Conservation (phyloP, 192 early-diverging fungal genomes). For the Rhizoclosmatium sp. region DNA sequence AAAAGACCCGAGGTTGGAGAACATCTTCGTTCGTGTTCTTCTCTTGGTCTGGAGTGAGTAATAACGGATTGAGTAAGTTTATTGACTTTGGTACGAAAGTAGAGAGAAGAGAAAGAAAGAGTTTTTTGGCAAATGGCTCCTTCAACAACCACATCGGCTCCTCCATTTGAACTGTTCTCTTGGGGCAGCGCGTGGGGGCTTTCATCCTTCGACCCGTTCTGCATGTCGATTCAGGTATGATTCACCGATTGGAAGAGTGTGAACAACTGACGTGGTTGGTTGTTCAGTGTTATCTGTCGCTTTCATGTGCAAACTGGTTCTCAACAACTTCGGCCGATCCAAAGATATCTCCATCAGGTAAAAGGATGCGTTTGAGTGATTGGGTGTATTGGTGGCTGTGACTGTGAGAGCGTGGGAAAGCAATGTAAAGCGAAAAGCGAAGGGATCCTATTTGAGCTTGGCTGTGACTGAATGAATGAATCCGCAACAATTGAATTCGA, state of each 20-base stretch:
- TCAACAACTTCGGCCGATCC: slow-evolving; percentile 69
- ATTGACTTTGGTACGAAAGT: too few species aligned
- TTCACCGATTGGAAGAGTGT: background rate
- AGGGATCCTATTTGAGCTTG: too few species aligned
- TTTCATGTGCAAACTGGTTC: slow-evolving; percentile 61
- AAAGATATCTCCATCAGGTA: slow-evolving; percentile 71
- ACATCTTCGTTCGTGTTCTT: too few species aligned
- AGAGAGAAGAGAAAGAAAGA: too few species aligned
- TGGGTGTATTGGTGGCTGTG: slow-evolving; percentile 7
- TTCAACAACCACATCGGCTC: background rate
- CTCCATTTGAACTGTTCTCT: slow-evolving; percentile 68
- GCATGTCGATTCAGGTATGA: slow-evolving; percentile 58
- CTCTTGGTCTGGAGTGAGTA: too few species aligned
- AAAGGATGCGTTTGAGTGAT: slow-evolving; percentile 44
- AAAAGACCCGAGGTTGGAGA: background rate
- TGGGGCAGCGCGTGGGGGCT: slow-evolving; percentile 72
- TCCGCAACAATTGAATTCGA: too few species aligned
- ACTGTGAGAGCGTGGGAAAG: too few species aligned
- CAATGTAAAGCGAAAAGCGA: too few species aligned
- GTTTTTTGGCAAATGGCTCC: too few species aligned
- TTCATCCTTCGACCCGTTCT: slow-evolving; percentile 77
- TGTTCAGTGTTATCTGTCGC: slow-evolving; percentile 64
- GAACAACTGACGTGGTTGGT: background rate
- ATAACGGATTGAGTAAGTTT: too few species aligned
- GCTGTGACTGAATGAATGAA: too few species aligned